Base-by-base conservation (phyloP, 768 basidiomycete species). In the Exidia glandulosa region DNA sequence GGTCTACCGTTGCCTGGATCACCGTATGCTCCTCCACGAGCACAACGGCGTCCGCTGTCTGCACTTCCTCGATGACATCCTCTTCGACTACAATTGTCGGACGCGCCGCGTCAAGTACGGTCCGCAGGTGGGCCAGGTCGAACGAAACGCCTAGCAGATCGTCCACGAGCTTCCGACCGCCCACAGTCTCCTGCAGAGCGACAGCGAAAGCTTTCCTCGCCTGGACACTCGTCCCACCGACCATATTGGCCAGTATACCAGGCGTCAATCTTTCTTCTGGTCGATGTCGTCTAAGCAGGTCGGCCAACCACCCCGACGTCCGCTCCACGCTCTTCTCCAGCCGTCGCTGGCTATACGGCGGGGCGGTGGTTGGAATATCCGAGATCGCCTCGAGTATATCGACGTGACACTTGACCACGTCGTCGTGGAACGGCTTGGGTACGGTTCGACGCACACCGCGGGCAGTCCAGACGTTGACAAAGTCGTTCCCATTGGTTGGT, bases 271-370 rank as follows among this genome's bases (percentile, higher is more conserved):
- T n/a, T 79, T 78, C n/a, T 74, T 70, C 12, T 65, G 69, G 48
- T 66, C 68, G 10, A 65, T 29, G 16, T 47, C 16, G 71, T 14
- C 72, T 71, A 2, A 90, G 75, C 1, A 88, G 62, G 33, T 78
- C 73, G 0, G 76, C 70, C 0, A 91, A 70, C 90, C 90, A 93
- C 0, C 77, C 70, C 0, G 74, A 67, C 2, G 83, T 84, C 30
- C 90, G 78, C 48, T 90, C 86, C 57, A 90, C 78, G 66, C 85
- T 85, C 67, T 90, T 92, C 30, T 80, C 84, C 4, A 85, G 70
- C 2, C 90, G 82, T 63, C 88, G 91, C 66, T 93, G 90, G 3
- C 89, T 90, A 62, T 82, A 79, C 0, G 86, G 82, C 0, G 82
- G 79, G 2, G 73, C 63, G 0, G 86, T 86, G 67, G 81, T 83